Evolutionary conservation across 805 yeast species (phyloP).

Genomic region (Pichia cephalocereana): DNA sequence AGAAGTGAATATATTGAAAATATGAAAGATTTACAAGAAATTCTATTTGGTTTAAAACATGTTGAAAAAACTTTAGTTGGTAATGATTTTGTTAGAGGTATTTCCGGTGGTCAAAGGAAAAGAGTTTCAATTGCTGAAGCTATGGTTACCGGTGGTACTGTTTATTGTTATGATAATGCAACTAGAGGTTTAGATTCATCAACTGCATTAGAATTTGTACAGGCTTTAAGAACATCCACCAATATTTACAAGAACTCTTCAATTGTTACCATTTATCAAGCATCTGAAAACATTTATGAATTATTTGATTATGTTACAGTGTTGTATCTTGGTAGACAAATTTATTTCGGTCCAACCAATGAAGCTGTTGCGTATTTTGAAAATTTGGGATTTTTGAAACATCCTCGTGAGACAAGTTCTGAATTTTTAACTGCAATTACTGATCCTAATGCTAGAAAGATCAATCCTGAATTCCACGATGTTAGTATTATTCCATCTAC

Average conservation of each 20-base stretch:
- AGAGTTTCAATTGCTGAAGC: conserved; percentile 66
- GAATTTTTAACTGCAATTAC: conserved; percentile 62
- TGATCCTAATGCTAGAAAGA: conserved; percentile 50
- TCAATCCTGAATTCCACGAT: conserved; percentile 31
- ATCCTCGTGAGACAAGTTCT: conserved; percentile 57
- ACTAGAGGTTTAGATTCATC: conserved; percentile 67
- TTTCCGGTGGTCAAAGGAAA: conserved; percentile 67
- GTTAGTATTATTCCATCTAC: conserved; percentile 43
- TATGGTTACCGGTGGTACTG: conserved; percentile 40
- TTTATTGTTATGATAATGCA: conserved; percentile 61
- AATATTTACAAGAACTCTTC: conserved; percentile 49
- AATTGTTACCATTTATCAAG: conserved; percentile 59
- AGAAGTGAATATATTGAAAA: conserved; percentile 32
- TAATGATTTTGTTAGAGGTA: conserved; percentile 58
- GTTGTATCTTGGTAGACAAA: conserved; percentile 51
- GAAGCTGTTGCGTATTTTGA: conserved; percentile 47
- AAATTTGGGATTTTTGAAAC: conserved; percentile 54
- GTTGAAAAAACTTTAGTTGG: conserved; percentile 58
- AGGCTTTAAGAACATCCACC: conserved; percentile 51
- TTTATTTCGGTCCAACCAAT: conserved; percentile 47
- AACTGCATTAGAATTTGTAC: conserved; percentile 57
- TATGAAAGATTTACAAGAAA: conserved; percentile 39
- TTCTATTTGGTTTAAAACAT: conserved; percentile 50
- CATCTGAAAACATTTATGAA: conserved; percentile 54
- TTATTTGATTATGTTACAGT: conserved; percentile 55